phyloP scores from a whole-genome alignment of 768 basidiomycete species.

The Suillus paluster region DNA sequence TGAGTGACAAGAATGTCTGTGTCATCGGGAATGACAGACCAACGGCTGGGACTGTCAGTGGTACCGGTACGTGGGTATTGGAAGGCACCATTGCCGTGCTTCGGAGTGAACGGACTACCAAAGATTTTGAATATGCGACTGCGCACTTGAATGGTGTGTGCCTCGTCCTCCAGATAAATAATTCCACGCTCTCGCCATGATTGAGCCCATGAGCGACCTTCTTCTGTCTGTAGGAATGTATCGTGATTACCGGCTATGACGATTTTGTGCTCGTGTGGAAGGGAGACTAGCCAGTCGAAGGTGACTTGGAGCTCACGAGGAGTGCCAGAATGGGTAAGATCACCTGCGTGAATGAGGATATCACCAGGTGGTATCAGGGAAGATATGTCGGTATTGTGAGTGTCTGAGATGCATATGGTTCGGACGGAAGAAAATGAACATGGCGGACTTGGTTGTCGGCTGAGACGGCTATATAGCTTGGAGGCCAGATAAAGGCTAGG shows the following conservation, averaged over 20 bases:
- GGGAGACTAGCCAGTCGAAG: too few species aligned
- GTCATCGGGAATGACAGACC: slow-evolving; percentile 31
- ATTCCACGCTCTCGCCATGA: too few species aligned
- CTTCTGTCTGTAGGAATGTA: too few species aligned
- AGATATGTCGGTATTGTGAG: too few species aligned
- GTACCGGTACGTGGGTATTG: not conserved
- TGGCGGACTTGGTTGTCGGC: not conserved
- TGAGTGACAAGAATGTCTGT: slow-evolving; percentile 50
- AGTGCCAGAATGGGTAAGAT: too few species aligned
- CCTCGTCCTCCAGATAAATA: not conserved
- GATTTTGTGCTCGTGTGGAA: too few species aligned
- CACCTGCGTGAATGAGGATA: too few species aligned
- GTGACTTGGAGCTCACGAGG: too few species aligned
- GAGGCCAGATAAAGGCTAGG: not conserved
- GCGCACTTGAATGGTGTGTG: slow-evolving; percentile 20
- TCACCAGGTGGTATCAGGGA: too few species aligned
- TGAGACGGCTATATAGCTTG: not conserved
- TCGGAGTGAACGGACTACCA: slow-evolving; percentile 45
- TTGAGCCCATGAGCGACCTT: too few species aligned
- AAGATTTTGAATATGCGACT: slow-evolving; percentile 37
- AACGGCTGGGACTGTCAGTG: slow-evolving; percentile 18
- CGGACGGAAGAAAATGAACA: not conserved
- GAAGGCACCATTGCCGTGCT: slow-evolving; percentile 28
- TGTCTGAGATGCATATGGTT: not conserved
- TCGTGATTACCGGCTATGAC: too few species aligned